phyloP scores from a whole-genome alignment of 176 grass and related monocot genomes.

The Oryza meridionalis region DNA sequence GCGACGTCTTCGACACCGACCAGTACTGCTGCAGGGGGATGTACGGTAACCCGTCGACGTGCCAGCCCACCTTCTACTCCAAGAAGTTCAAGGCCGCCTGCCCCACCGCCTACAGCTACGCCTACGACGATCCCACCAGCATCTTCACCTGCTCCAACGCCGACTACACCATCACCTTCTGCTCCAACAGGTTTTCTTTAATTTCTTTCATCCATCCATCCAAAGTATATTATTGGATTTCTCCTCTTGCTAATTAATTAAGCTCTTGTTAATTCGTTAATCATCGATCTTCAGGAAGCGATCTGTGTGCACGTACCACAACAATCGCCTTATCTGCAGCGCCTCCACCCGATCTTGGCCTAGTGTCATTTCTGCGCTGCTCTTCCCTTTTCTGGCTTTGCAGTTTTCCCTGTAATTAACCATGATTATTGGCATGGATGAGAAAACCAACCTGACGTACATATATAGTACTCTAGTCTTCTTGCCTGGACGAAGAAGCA shows the following conservation, averaged over 20 bases:
- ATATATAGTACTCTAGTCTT: no score
- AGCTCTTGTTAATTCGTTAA: no score
- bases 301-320: slow-evolving; percentile 62
- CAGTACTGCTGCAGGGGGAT: slow-evolving; percentile 78
- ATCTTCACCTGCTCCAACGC: slow-evolving; percentile 66
- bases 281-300: slow-evolving; percentile 50
- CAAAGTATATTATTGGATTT: no score
- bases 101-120: slow-evolving; percentile 83
- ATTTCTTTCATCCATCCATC: background rate
- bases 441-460: no score
- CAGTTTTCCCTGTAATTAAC: background rate
- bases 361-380: slow-evolving; percentile 25
- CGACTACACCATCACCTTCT: slow-evolving; percentile 79
- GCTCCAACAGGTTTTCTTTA: slow-evolving; percentile 64
- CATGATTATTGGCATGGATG: no score
- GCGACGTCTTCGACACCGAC: slow-evolving; percentile 84
- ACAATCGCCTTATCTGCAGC: slow-evolving; percentile 61
- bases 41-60: slow-evolving; percentile 55
- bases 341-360: slow-evolving; percentile 19
- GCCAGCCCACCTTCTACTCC: slow-evolving; percentile 78
- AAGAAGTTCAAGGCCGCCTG: slow-evolving; percentile 77
- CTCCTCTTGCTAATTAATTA: no score
- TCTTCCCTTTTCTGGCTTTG: slow-evolving; percentile 12
- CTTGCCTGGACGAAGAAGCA: no score
- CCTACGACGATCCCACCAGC: slow-evolving; percentile 86